Evolutionary conservation across 2,329 filamentous ascomycete species (phyloP), one percentile per base, ranked within the genome.

Genomic region (Scleromitrula shiraiana): DNA sequence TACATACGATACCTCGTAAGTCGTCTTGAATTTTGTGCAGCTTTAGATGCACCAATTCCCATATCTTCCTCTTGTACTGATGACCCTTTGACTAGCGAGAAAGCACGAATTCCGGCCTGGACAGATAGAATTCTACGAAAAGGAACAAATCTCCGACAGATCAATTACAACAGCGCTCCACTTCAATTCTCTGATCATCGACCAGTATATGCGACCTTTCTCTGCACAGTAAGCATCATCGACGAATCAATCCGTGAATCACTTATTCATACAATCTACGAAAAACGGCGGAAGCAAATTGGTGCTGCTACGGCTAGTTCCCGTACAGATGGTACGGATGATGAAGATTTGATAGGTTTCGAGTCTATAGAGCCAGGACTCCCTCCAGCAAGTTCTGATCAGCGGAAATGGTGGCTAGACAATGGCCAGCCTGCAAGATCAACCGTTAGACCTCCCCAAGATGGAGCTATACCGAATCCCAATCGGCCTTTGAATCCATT

Each of bases 101-200:
- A 98, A 65, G 82, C 84, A 46, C 83, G 93, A 14, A 96, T 97
- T 53, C 93, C 93, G 2, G 93, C 93, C 0, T 98, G 93, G 93
- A 96, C 90, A 52, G 93, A 98, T 66, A 85, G 93, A 30, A 85
- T 98, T 38, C 70, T 98, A 7, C 83, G 87, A 50, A 94, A 90
- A 68, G 93, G 93, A 7, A 71, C 78, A 51, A 90, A 88, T 57
- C 75, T 98, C 29, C 81, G 82, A 35, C 93, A 97, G 64, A 72
- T 85, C 9, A 77, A 85, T 26, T 98, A 98, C 66, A 79, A 87
- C 60, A 83, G 79, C 45, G 89, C 90, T 3, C 82, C 88, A 24
- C 72, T 98, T 29, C 79, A 77, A 10, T 95, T 97, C 64, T 98
- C 93, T 0, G 93, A 98, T 62, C 93, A 98, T 65, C 79, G 90